A percentile compares a stretch with the other conserved stretches of the same genome.
phyloP scores from a whole-genome alignment of 257 asterid genomes.

The Nicotiana benthamiana region DNA sequence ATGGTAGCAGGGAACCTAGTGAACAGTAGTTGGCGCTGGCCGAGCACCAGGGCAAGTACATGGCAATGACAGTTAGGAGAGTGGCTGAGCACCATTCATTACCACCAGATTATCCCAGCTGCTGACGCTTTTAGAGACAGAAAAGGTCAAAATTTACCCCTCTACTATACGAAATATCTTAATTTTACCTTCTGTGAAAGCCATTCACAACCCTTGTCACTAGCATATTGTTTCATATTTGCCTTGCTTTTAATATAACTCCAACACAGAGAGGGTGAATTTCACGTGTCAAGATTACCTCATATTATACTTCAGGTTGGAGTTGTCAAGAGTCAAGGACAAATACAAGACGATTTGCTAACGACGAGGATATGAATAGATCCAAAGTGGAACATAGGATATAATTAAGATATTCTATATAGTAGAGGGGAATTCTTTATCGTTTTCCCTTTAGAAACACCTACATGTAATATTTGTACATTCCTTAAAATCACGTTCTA shows the following conservation, averaged over 20 bases:
- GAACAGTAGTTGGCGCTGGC: conserved; percentile 41
- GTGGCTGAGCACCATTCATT: background rate
- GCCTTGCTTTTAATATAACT: background rate
- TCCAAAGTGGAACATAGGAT: background rate
- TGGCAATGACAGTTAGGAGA: conserved; percentile 34
- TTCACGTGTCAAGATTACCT: background rate
- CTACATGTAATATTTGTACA: background rate
- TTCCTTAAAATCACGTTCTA: background rate
- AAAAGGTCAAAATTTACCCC: background rate
- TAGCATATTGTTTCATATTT: background rate
- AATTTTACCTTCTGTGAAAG: background rate
- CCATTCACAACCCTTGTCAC: background rate
- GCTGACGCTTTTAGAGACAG: background rate
- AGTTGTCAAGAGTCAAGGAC: background rate
- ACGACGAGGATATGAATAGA: background rate
- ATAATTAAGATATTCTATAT: background rate
- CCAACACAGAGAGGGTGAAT: background rate
- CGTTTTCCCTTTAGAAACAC: background rate
- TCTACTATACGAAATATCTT: background rate
- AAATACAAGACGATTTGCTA: no score
- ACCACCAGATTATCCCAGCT: background rate
- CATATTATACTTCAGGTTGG: background rate
- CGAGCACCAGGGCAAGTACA: conserved; percentile 48
- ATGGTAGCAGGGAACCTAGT: conserved; percentile 32
- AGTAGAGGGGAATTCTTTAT: background rate